Evolutionary conservation across 1,284 basidiomycete genomes (phyloP).

Genomic region (Phylloboletellus chloephorus): DNA sequence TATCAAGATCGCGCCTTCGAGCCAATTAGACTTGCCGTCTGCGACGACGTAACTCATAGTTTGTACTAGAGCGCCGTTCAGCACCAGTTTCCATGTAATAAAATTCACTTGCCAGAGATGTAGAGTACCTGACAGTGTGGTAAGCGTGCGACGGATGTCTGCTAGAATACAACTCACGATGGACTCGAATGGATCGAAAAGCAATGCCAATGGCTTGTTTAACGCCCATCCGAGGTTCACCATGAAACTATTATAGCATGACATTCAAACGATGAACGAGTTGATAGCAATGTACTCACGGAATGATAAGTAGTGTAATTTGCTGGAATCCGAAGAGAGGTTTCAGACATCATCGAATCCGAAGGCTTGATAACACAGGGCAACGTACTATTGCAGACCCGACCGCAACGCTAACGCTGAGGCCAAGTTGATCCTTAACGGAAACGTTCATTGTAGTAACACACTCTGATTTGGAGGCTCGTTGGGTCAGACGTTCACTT

Average conservation of each 20-base stretch:
- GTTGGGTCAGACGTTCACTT: neutral
- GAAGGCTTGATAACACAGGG: neutral
- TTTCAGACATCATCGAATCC: neutral
- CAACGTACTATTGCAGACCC: conserved; percentile 80
- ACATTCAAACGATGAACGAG: conserved; percentile 1
- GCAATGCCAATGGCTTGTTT: conserved; percentile 62
- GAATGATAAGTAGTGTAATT: conserved; percentile 68
- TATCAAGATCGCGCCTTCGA: conserved; percentile 71
- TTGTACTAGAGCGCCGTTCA: conserved; percentile 42
- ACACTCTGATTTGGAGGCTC: conserved; percentile 51
- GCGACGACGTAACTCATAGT: conserved; percentile 79
- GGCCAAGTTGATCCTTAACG: conserved; percentile 73
- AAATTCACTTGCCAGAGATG: conserved; percentile 27
- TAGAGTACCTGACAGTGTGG: conserved; percentile 35
- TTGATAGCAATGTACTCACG: conserved; percentile 16
- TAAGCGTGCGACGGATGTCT: conserved; percentile 10
- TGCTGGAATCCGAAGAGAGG: conserved; percentile 45
- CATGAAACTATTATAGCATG: conserved; percentile 45
- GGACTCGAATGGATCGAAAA: conserved; percentile 81
- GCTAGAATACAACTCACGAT: conserved; percentile 38
- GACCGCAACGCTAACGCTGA: conserved; percentile 77
- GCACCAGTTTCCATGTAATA: neutral
- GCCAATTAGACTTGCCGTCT: conserved; percentile 83
- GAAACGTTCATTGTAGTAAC: conserved; percentile 86
- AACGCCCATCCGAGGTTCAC: conserved; percentile 64